Evolutionary conservation across 495 filamentous ascomycete species (phyloP), one percentile per base, ranked within the genome.

Genomic region (Beverwykella pulmonaria): DNA sequence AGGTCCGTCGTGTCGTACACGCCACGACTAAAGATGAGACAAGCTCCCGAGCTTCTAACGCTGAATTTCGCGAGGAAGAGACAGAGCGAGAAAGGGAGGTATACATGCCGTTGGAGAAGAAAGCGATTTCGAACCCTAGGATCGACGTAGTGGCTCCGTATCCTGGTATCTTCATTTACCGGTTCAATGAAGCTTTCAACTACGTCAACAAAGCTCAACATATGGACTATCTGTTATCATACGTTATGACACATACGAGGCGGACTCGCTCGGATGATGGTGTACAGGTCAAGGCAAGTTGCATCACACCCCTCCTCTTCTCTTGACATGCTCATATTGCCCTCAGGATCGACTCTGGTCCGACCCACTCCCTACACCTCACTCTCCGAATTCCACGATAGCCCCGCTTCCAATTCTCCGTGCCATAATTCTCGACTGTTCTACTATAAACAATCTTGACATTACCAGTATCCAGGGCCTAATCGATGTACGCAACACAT

Each of bases 141-240:
- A 36, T 57, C 12, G 14, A 26, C 2, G 61, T 57, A 0, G 36
- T 19, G 36, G 29, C 61, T 0, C 50, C 61, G 1, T 63, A 63
- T 22, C 61, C 61, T 23, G 61, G 61, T 14, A 52, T 63, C 23
- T 63, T 63, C 32, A 57, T 63, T 17, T 63, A 63, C 53, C 34
- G 61, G 7, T 63, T 63, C 52, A 55, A 41, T 25, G 61, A 63
- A 26, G 29, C 17, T 27, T 63, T 63, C 52, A 63, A 63, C 25
- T 63, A 63, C 36, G 34, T 63, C 50, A 63, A 63, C 36, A 32
- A 63, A 36, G 61, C 61, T 19, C 39, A 49, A 4, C 61, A 63
- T 47, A 54, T 55, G 15, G 61, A 63, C 39, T 32, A 63, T 17
- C 34, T 63, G n/a, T 29, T 55, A 36, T 55, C 61, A 17, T 48